Base-by-base conservation (phyloP, 345 rosid species). In the Eucalyptus curtisii region DNA sequence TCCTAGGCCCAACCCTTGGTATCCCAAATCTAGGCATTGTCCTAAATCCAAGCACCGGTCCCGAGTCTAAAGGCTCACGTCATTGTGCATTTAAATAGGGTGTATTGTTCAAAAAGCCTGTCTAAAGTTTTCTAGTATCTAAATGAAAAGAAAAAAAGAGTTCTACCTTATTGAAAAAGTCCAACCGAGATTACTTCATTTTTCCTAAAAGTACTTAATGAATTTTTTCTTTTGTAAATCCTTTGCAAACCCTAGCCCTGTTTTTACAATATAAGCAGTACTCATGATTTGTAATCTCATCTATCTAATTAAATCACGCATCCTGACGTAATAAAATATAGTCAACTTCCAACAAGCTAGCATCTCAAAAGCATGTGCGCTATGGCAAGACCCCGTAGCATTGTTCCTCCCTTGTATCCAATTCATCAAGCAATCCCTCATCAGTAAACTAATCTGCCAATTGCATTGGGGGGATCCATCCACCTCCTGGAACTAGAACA, bases 331-430 rank as follows among this genome's bases (percentile, higher is more conserved):
- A 20, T 20, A 22, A 53, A 53, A 53, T 53, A 22, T 55, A 10
- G 27, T 55, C 27, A 55, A 22, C 27, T 55, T 55, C 61, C 27
- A 93, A 40, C 59, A 91, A 71, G 25, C 81, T 88, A 10, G 66
- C 80, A 49, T 19, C n/a, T 88, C 81, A 42, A 59, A 64, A 93
- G 92, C 80, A 37, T 90, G 90, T 93, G 19, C 19, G 88, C n/a
- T 55, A 91, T 88, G 5, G 50, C 20, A 37, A 92, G 87, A 3
- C 89, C 93, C 30, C 27, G 12, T 88, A 42, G 42, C 27, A n/a
- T 89, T 64, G 71, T 59, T 84, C 64, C 57, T 85, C 52, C 16
- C 52, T 87, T 3, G 50, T 90, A 8, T 30, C 68, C 61, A 55
- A 55, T 61, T 57, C 90, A 22, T 47, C 48, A 3, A 91, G 7